A percentile compares a stretch with the other conserved stretches of the same genome.
Evolutionary conservation across 805 yeast genomes (phyloP).

Genomic region (Ogataea trehalophila): DNA sequence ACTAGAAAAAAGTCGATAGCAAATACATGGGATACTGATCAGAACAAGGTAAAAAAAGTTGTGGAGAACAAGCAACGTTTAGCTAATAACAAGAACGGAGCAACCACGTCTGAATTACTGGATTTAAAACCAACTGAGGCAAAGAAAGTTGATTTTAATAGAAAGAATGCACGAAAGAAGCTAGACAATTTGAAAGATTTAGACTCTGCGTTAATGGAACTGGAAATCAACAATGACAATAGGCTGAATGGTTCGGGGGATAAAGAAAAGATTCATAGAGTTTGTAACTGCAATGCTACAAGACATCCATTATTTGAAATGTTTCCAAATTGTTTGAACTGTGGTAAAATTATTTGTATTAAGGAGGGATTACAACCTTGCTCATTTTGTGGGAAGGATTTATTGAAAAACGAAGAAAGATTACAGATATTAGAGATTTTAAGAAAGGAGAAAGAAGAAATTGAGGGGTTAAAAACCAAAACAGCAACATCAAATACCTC

Average conservation of each 20-base stretch:
- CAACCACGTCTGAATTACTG: conserved; percentile 45
- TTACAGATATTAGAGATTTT: conserved; percentile 49
- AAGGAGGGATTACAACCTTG: conserved; percentile 92
- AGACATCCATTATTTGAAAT: conserved; percentile 83
- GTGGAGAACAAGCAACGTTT: conserved; percentile 6
- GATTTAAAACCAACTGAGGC: conserved; percentile 33
- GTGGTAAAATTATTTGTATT: conserved; percentile 90
- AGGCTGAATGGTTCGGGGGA: conserved; percentile 1
- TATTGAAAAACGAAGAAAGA: conserved; percentile 62
- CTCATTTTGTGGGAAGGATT: conserved; percentile 67
- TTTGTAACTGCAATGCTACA: conserved; percentile 81
- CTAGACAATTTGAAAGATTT: conserved; percentile 49
- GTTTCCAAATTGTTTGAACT: conserved; percentile 89
- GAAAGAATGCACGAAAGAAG: conserved; percentile 37
- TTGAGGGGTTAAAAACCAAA: conserved; percentile 27
- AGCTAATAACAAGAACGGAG: conserved; percentile 19
- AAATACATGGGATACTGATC: neutral
- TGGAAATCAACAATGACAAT: conserved; percentile 32
- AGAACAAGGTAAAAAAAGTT: neutral
- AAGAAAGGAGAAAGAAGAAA: conserved; percentile 45
- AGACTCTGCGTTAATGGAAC: conserved; percentile 41
- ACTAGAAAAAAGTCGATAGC: conserved; percentile 3
- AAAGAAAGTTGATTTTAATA: conserved; percentile 25
- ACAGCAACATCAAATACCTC: conserved; percentile 8
- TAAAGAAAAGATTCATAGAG: conserved; percentile 15